Conservation (phyloP, 139 green algal species). For the Haematococcus lacustris region DNA sequence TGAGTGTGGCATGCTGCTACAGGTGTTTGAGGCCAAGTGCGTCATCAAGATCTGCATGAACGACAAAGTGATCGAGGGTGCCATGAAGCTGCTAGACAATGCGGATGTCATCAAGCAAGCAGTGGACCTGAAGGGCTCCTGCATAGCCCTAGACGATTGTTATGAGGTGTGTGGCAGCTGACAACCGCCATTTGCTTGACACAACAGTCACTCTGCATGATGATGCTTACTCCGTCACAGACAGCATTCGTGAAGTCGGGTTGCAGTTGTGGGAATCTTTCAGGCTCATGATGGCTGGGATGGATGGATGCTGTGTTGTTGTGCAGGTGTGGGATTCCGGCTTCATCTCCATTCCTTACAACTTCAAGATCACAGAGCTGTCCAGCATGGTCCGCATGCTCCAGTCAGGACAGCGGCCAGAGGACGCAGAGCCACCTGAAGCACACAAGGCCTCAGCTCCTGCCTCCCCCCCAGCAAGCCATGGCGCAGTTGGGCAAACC, state of each 20-base stretch:
- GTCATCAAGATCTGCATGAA: constrained; percentile 47
- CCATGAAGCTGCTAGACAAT: constrained; percentile 64
- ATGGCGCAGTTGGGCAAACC: no score
- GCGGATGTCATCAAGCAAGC: constrained; percentile 54
- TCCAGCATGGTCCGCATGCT: constrained; percentile 44
- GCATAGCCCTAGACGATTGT: constrained; percentile 83
- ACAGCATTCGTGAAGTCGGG: no score
- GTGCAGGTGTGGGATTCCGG: constrained; percentile 75
- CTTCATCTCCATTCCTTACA: constrained; percentile 86
- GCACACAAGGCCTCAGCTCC: not conserved
- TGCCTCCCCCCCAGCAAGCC: no score
- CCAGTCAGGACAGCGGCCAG: constrained; percentile 19
- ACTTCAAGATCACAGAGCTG: constrained; percentile 67
- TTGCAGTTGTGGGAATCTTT: constrained; percentile 82
- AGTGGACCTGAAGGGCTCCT: constrained; percentile 67
- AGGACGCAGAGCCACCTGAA: not conserved
- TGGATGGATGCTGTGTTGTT: no score
- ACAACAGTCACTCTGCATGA: no score
- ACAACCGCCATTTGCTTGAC: no score
- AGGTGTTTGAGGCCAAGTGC: constrained; percentile 16
- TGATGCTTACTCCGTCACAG: no score
- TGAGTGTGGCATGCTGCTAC: not conserved
- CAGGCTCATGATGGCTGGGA: no score
- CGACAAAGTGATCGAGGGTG: constrained; percentile 52
- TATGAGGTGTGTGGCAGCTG: constrained; percentile 70